phyloP scores from a whole-genome alignment of 441 rosid species.

The Viola pubescens region DNA sequence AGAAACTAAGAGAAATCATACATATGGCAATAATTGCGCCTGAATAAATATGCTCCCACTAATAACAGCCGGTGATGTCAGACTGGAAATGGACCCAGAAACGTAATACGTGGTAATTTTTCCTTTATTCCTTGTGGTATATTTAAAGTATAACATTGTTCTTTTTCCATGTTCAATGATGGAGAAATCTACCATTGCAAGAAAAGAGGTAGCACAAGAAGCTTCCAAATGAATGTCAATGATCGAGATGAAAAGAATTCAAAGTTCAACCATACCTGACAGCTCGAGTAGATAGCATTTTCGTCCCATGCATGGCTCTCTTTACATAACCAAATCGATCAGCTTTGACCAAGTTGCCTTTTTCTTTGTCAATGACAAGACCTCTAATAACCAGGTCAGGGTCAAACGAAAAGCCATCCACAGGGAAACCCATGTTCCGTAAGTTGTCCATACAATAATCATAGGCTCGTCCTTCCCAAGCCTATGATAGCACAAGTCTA shows the following conservation, averaged over 20 bases:
- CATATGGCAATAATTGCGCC: slow-evolving; percentile 15
- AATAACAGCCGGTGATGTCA: background rate
- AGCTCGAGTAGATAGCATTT: slow-evolving; percentile 79
- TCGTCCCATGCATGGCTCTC: slow-evolving; percentile 95
- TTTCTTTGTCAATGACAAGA: slow-evolving; percentile 94
- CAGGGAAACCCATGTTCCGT: slow-evolving; percentile 77
- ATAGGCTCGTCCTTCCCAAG: slow-evolving; percentile 99
- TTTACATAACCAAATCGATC: slow-evolving; percentile 93
- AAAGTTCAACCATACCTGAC: slow-evolving; percentile 42
- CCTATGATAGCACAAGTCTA: slow-evolving; percentile 35
- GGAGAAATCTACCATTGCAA: background rate
- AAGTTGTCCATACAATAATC: slow-evolving; percentile 95
- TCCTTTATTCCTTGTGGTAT: background rate
- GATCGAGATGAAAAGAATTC: slow-evolving; percentile 7
- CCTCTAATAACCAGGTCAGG: slow-evolving; percentile 95
- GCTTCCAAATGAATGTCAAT: slow-evolving; percentile 8
- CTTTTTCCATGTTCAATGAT: slow-evolving; percentile 1
- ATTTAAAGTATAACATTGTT: background rate
- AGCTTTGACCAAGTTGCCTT: slow-evolving; percentile 91
- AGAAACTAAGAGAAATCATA: slow-evolving; percentile 9
- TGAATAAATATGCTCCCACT: slow-evolving; percentile 4
- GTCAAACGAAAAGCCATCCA: slow-evolving; percentile 84
- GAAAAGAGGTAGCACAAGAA: background rate
- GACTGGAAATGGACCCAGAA: background rate
- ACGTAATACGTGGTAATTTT: background rate